phyloP scores from a whole-genome alignment of 1,139 yeast genomes.

The Yamadazyma triangularis region DNA sequence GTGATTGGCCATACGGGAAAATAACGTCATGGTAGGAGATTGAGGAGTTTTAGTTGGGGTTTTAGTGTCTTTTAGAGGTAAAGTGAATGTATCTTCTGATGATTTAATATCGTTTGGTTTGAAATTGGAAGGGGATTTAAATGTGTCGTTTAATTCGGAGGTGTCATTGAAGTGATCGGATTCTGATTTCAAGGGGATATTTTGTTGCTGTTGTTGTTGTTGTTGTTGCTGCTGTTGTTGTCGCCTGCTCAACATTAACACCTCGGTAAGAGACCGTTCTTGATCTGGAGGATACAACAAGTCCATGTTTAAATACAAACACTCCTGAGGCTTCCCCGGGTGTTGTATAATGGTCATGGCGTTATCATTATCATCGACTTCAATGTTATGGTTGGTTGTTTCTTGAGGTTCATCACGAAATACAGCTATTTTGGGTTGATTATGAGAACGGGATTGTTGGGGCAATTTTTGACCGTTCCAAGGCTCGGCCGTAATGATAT shows the following conservation, averaged over 20 bases:
- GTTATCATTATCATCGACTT: constrained; percentile 6
- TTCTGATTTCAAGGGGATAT: too few relatives aligned
- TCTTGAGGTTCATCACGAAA: constrained; percentile 13
- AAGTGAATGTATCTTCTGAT: constrained; percentile 27
- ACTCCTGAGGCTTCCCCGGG: constrained; percentile 63
- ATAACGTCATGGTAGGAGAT: constrained; percentile 78
- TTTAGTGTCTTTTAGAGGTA: constrained; percentile 26
- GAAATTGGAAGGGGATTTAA: constrained; percentile 10
- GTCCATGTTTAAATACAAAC: constrained; percentile 57
- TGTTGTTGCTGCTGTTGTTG: too few relatives aligned
- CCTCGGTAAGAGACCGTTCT: constrained; percentile 58
- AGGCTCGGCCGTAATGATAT: constrained; percentile 49
- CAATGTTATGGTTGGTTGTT: constrained; percentile 6
- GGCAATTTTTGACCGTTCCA: constrained; percentile 63
- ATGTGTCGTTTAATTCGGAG: neutral
- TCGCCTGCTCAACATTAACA: constrained; percentile 35
- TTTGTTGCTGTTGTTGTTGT: too few relatives aligned
- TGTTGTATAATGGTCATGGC: constrained; percentile 39
- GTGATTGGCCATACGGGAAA: constrained; percentile 69
- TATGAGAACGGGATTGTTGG: constrained; percentile 22
- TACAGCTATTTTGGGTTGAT: constrained; percentile 14
- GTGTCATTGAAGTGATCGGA: too few relatives aligned
- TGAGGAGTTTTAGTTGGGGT: constrained; percentile 25
- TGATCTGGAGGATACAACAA: constrained; percentile 45
- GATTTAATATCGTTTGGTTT: too few relatives aligned